Evolutionary conservation across 306 rosid genomes (phyloP), one percentile per base, ranked within the genome.

Genomic region (Trifolium fragiferum): DNA sequence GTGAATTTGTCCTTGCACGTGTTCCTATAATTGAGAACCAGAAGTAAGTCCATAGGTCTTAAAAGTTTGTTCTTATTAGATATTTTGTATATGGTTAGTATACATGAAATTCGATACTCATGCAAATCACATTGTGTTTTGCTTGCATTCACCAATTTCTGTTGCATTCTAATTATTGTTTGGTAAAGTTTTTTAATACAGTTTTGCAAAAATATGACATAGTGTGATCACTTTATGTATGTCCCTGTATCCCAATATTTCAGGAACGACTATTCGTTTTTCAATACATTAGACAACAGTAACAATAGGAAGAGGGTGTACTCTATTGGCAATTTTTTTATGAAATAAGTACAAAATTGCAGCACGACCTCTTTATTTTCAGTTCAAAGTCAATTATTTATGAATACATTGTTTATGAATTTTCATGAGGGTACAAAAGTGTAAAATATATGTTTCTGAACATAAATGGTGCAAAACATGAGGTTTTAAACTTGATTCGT

Each of bases 1-100:
- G 99, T 78, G 99, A 94, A 72, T 94, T 94, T 65, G 78, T 92
- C 77, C 97, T 94, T 71, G 99, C 97, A 10, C 91, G 99, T 15
- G 92, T 94, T 61, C 96, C 99, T 10, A 87, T 94, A 27, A 84
- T 94, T 59, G 99, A 94, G 83, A 88, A 71, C 84, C 96, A 92
- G 86, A 88, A 68, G 99, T 92, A 88, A 83, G 83, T 75, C 50
- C 66, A 44, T 43, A n/a, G 32, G 11, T 79, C 54, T 19, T n/a
- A 1, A 49, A 32, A 12, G 62, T 66, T 70, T 65, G 64, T 82
- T 83, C 66, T 47, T 66, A 46, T 54, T 46, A 33, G 38, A 50
- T 53, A 35, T 10, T 21, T 19, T 11, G 35, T 78, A 41, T 72
- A 41, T 16, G 41, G 14, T 83, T 41, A 63, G n/a, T 21, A 40